These are phyloP conservation scores for Dissophora globulifera DNA, from an alignment of 192 early-diverging fungal species.

Conservation along the genomic window DNA sequence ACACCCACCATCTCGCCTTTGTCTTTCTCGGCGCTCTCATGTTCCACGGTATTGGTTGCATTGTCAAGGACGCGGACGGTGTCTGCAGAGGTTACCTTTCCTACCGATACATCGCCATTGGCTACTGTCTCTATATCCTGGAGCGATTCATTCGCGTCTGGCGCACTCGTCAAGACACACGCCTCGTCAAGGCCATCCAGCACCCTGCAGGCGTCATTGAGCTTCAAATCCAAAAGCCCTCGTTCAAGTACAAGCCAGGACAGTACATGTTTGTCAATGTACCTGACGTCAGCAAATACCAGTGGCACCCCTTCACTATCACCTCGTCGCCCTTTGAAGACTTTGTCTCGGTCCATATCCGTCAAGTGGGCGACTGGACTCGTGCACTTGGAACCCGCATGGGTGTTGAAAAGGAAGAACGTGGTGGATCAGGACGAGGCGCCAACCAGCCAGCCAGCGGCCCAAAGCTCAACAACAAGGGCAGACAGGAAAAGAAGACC, in stretches of 20 bases:
- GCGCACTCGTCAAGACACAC: conserved; percentile 61
- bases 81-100: conserved; percentile 54
- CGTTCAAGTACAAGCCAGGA: conserved; percentile 64
- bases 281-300: conserved; percentile 69
- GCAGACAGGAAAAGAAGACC: conserved; percentile 29
- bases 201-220: conserved; percentile 81
- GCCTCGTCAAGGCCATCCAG: conserved; percentile 74
- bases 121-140: conserved; percentile 65
- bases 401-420: conserved; percentile 49
- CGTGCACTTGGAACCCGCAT: conserved; percentile 44
- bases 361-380: conserved; percentile 59
- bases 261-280: conserved; percentile 81
- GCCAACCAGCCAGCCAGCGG: too few relatives aligned
- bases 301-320: conserved; percentile 85
- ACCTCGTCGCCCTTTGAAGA: conserved; percentile 57
- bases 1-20: conserved; percentile 79
- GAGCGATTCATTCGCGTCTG: conserved; percentile 72
- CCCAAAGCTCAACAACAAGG: too few relatives aligned
- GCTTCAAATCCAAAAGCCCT: conserved; percentile 68
- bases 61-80: conserved; percentile 54
- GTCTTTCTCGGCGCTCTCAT: conserved; percentile 71
- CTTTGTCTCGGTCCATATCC: conserved; percentile 57
- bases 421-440: conserved; percentile 12
- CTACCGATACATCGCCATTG: conserved; percentile 60
- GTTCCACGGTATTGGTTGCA: conserved; percentile 71